These are phyloP conservation scores for Barbatosphaeria neglecta DNA, from an alignment of 495 filamentous ascomycete genomes.

Conservation along the genomic window DNA sequence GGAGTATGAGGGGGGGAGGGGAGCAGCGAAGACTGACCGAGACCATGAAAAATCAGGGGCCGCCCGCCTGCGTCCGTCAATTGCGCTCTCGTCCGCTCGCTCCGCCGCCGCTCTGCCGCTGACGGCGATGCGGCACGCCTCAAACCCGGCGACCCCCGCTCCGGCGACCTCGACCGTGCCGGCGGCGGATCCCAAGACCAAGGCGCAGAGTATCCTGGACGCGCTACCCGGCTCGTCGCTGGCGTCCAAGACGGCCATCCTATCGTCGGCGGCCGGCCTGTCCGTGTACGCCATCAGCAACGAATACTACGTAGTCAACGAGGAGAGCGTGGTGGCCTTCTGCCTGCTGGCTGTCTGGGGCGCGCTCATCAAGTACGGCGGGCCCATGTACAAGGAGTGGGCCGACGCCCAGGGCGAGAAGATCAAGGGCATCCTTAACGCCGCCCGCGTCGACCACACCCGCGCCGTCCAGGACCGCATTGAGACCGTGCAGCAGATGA, in stretches of 20 bases:
- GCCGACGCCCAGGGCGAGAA: constrained; percentile 74
- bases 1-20: too few relatives aligned
- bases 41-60: too few relatives aligned
- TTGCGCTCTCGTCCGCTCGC: constrained; percentile 41
- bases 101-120: constrained; percentile 56
- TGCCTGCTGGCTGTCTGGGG: constrained; percentile 81
- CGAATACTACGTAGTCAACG: constrained; percentile 98
- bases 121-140: constrained; percentile 52
- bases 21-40: too few relatives aligned
- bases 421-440: constrained; percentile 86
- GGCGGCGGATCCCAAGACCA: constrained; percentile 73
- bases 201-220: constrained; percentile 91
- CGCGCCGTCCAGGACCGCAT: constrained; percentile 88
- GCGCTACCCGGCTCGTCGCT: constrained; percentile 74
- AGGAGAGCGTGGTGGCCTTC: constrained; percentile 88
- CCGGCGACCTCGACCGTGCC: too few relatives aligned
- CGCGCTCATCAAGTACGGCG: constrained; percentile 80
- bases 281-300: constrained; percentile 95
- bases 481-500: constrained; percentile 83
- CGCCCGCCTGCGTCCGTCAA: constrained; percentile 68
- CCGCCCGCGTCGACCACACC: constrained; percentile 87
- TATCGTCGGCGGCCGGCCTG: constrained; percentile 82
- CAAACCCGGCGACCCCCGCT: too few relatives aligned
- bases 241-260: constrained; percentile 88
- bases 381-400: constrained; percentile 86